Conservation (phyloP, 768 basidiomycete genomes). For the Punctularia strigosozonata region DNA sequence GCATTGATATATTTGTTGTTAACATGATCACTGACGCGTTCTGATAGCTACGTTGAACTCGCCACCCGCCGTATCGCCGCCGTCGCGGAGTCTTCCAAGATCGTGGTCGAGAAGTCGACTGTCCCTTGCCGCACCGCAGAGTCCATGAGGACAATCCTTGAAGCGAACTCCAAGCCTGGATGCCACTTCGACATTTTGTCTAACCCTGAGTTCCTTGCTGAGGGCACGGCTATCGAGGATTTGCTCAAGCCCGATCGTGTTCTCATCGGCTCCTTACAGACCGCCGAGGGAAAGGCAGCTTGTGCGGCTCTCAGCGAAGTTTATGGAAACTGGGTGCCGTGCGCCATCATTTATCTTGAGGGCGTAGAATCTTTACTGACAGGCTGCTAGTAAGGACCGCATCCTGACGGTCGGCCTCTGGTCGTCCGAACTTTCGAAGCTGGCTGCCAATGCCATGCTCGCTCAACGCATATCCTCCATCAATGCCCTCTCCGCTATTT, state of each 20-base stretch:
- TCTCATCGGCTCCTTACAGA: conserved; percentile 92
- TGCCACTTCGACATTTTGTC: conserved; percentile 96
- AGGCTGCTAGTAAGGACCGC: conserved; percentile 39
- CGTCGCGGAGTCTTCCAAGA: conserved; percentile 85
- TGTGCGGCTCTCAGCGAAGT: conserved; percentile 67
- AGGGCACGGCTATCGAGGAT: conserved; percentile 92
- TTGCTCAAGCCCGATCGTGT: conserved; percentile 89
- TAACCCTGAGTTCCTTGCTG: conserved; percentile 98
- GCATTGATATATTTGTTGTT: background rate
- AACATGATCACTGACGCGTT: conserved; percentile 1
- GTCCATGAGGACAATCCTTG: conserved; percentile 98
- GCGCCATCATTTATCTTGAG: conserved; percentile 20
- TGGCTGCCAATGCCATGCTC: conserved; percentile 98
- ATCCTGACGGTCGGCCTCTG: conserved; percentile 94
- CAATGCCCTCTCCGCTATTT: conserved; percentile 97
- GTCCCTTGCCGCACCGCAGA: conserved; percentile 98
- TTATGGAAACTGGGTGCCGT: conserved; percentile 97
- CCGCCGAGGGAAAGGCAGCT: conserved; percentile 73
- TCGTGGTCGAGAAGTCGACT: conserved; percentile 98
- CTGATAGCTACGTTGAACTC: conserved; percentile 82
- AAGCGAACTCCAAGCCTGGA: conserved; percentile 90
- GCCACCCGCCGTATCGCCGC: conserved; percentile 94
- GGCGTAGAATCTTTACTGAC: background rate
- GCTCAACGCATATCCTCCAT: conserved; percentile 98
- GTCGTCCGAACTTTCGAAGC: conserved; percentile 97